Evolutionary conservation across 2,329 filamentous ascomycete species (phyloP), one percentile per base, ranked within the genome.

Genomic region (Fusarium albidum): DNA sequence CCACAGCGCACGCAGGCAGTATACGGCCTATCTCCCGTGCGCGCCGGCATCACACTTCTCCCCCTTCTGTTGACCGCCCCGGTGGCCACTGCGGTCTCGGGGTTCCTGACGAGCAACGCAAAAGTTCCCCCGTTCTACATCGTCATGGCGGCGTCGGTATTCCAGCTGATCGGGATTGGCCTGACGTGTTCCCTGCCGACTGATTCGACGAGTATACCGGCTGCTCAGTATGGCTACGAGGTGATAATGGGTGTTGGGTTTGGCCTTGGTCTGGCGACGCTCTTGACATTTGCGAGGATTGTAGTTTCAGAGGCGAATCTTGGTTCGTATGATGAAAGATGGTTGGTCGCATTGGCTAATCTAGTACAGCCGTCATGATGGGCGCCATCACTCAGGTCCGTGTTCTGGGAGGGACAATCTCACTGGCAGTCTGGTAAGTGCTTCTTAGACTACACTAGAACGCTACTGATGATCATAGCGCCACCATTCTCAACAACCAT

Each of bases 371-470:
- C 17, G 58, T 61, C 4, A 56, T 52, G n/a, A 59, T 61, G 55
- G 58, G 58, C 3, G 39, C 58, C 1, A 29, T 57, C 4, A 59
- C 58, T 2, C 58, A 61, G 12, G 33, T 57, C 4, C 34, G 58
- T 12, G 57, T 59, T 5, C 42, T 61, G 35, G 58, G 56, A 13
- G 58, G 58, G 10, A 61, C 58, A 21, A 52, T 61, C 1, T 54
- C 52, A n/a, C 57, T 60, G 4, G 57, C 57, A 5, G 25, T 49
- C 10, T 60, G 57, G 33, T 46, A 39, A 14, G 52, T 29, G 26
- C 29, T 9, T 8, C 29, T 3, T 35, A 15, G 49, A 29, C 15
- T 49, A 33, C 29, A 34, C 35, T 14, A 5, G 21, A 21, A 2
- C 8, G 2, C 34, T 32, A n/a, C 42, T 46, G 6, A 46, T 25